A percentile compares a stretch with the other conserved stretches of the same genome.
phyloP scores from a whole-genome alignment of 768 basidiomycete species.

The Boletus insuetus region DNA sequence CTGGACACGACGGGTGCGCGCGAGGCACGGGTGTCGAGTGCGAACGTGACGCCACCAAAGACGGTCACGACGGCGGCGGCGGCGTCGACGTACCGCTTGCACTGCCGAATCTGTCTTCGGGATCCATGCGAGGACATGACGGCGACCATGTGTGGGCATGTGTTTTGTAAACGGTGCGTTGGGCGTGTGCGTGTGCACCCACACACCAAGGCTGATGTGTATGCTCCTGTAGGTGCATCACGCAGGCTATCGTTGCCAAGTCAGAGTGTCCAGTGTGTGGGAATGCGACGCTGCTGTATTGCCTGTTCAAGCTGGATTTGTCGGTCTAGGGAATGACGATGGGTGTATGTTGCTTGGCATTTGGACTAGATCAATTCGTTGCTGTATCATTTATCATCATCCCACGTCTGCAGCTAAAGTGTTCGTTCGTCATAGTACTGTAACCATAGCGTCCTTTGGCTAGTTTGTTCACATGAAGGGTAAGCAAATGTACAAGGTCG shows the following conservation, averaged over 20 bases:
- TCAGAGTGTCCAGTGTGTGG: conserved; percentile 53
- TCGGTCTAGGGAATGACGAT: conserved; percentile 7
- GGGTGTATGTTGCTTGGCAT: not conserved
- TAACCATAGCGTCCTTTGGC: no score
- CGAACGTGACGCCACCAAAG: not conserved
- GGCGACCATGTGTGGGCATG: conserved; percentile 60
- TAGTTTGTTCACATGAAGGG: no score
- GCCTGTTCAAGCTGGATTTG: conserved; percentile 53
- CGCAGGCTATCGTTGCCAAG: conserved; percentile 43
- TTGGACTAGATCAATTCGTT: not conserved
- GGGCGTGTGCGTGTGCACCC: no score
- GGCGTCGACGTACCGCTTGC: conserved; percentile 32
- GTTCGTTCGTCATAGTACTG: not conserved
- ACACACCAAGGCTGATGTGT: not conserved
- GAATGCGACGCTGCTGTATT: conserved; percentile 51
- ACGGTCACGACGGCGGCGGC: not conserved
- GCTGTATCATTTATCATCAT: not conserved
- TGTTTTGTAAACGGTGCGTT: conserved; percentile 56
- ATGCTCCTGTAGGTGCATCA: conserved; percentile 48
- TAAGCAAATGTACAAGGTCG: no score
- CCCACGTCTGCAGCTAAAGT: not conserved
- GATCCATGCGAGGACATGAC: conserved; percentile 53
- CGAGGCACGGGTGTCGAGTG: not conserved
- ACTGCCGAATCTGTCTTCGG: conserved; percentile 49
- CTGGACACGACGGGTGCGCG: not conserved